Percentiles rank a stretch among this genome's conserved stretches.
These are phyloP conservation scores for Echinosophora koreensis DNA, from an alignment of 306 rosid genomes.

Conservation along the genomic window DNA sequence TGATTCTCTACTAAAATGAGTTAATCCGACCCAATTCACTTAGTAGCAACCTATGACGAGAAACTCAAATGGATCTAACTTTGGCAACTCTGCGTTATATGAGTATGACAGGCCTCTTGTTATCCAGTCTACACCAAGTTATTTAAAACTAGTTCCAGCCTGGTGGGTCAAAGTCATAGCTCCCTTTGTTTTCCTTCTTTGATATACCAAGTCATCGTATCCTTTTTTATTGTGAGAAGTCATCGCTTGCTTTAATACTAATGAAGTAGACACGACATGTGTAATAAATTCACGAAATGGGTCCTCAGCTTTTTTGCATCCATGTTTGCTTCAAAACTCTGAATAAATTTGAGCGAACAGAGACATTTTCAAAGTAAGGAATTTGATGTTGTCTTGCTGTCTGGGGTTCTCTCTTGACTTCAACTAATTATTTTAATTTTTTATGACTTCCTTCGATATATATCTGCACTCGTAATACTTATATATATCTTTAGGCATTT, in stretches of 20 bases:
- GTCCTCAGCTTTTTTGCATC: neutral
- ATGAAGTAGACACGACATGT: neutral
- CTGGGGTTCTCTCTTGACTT: neutral
- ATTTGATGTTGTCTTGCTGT: neutral
- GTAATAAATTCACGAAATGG: neutral
- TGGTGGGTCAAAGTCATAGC: constrained; percentile 2
- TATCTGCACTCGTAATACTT: no score
- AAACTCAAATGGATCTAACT: no score
- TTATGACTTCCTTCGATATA: neutral
- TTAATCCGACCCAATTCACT: no score
- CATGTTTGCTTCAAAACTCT: neutral
- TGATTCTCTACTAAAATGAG: no score
- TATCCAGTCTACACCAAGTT: neutral
- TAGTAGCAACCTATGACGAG: no score
- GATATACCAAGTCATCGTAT: no score
- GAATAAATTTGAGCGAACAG: neutral
- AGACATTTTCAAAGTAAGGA: neutral
- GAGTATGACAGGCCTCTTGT: neutral
- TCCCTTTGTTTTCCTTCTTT: no score
- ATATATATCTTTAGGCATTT: no score
- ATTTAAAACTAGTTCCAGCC: neutral
- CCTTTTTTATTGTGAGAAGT: neutral
- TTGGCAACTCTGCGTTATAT: no score
- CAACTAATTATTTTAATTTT: neutral
- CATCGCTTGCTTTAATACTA: neutral